These are phyloP conservation scores for Acacia pycnantha DNA, from an alignment of 331 rosid species.

Conservation along the genomic window DNA sequence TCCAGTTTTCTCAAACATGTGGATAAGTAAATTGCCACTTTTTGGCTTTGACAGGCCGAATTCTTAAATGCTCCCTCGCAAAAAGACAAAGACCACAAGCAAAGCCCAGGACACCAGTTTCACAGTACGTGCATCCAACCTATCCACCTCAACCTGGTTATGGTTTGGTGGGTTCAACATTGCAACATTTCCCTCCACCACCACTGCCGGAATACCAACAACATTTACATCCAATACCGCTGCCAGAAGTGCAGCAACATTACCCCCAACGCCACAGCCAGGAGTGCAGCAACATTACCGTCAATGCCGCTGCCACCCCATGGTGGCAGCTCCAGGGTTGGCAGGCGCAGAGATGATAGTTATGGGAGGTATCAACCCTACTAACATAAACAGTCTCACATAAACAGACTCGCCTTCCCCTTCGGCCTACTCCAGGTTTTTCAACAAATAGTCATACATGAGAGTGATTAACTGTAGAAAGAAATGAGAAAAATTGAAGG, in stretches of 20 bases:
- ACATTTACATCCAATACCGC: too few species aligned
- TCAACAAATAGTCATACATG: too few species aligned
- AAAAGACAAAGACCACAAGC: constrained; percentile 46
- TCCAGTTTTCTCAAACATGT: not conserved
- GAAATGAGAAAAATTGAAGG: not conserved
- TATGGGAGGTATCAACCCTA: constrained; percentile 59
- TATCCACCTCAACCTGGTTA: constrained; percentile 56
- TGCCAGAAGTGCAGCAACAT: too few species aligned
- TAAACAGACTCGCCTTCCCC: not conserved
- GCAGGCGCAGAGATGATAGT: constrained; percentile 41
- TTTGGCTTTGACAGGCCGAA: constrained; percentile 49
- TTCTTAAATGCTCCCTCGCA: constrained; percentile 67
- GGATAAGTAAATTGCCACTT: not conserved
- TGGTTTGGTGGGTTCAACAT: constrained; percentile 35
- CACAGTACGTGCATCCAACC: constrained; percentile 43
- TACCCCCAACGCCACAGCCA: not conserved
- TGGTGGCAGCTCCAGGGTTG: constrained; percentile 55
- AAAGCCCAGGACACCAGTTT: constrained; percentile 42
- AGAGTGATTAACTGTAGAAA: not conserved
- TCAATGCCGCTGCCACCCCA: constrained; percentile 26
- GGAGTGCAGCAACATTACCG: constrained; percentile 46
- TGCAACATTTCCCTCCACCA: too few species aligned
- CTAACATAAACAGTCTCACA: too few species aligned
- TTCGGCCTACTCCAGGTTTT: not conserved
- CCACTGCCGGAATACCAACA: too few species aligned